Evolutionary conservation across 768 basidiomycete species (phyloP), one percentile per base, ranked within the genome.

Genomic region (Hericium alpestre): DNA sequence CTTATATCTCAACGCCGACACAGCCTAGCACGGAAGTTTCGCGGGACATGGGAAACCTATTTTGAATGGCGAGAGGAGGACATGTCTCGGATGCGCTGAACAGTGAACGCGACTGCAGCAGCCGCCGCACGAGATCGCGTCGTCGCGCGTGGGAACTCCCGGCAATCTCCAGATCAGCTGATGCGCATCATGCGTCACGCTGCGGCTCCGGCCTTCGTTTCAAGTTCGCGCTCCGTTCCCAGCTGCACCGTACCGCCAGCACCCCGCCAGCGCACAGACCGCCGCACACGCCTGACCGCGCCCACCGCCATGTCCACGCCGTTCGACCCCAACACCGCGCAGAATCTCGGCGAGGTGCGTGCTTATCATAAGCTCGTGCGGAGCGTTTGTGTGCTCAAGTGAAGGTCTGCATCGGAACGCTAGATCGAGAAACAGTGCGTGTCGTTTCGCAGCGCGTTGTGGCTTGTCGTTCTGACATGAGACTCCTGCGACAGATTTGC

Each of bases 401-500:
- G 32, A 4, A 10, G 18, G 18, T 37, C 22, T 25, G 25, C 25
- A 53, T 46, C 48, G 51, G 4, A 32, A 32, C 2, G 32, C 9
- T 73, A 93, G 90, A 95, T 99, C 60, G 95, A 97, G 75, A 94
- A 93, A 79, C 93, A 96, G 87, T 93, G 67, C 71, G 87, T 77
- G 40, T 16, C 32, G 27, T 15, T 20, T n/a, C 10, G 18, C 38
- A 4, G 20, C 22, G 37, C 43, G 50, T 20, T 38, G n/a, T 54
- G 47, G 39, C 40, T 48, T 37, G 10, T 46, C 6, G 22, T 18
- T n/a, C 23, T 41, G 25, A 61, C 66, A 54, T 61, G 38, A 32
- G 32, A 54, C 58, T 25, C 23, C 6, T 23, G 38, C 38, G 47
- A 23, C 53, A 88, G 86, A 66, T 93, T 93, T 68, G 91, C 91